Base-by-base conservation (phyloP, 768 basidiomycete species). In the Pleurotus ostreatus region DNA sequence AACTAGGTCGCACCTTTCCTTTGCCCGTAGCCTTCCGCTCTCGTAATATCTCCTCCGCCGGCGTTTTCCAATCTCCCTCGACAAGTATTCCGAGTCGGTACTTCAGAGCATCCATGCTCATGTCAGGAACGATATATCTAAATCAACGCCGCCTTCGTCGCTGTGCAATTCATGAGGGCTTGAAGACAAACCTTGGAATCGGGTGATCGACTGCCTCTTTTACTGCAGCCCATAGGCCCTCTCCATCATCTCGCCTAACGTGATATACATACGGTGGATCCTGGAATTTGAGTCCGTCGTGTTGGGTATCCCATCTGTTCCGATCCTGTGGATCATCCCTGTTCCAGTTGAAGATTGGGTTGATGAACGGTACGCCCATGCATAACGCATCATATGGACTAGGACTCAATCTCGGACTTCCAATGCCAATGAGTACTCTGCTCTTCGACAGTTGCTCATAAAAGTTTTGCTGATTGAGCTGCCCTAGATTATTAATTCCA, bases 311-410 rank as follows among this genome's bases (percentile, higher is more conserved):
- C 71, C 72, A 74, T 6, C 48, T 51, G 0, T 49, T 49, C 30
- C 66, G 63, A 49, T 71, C 60, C 57, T 55, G 56, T 2, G 70
- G 71, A 44, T 69, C 55, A 8, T 63, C 46, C 5, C 22, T 26
- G 43, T 70, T 59, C 67, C 70, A 74, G 45, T 64, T 4, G 57
- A 60, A 22, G 20, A 73, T 66, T 1, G 72, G 73, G 56, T 74
- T 72, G n/a, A 74, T 61, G 56, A 73, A 73, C 8, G 72, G 70
- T 3, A 74, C 69, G 2, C 70, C 73, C 18, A 67, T 60, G 55
- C 73, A 74, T 4, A 74, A 58, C n/a, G 69, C 68, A 40, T 71
- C 67, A 41, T 70, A 71, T 0, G 71, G 71, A 2, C 58, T 63
- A 16, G 64, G 64, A 30, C 49, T 57, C 23, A 57, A 55, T 15